phyloP scores from a whole-genome alignment of 352 stramenopile species.

The Globisporangium spiculum region DNA sequence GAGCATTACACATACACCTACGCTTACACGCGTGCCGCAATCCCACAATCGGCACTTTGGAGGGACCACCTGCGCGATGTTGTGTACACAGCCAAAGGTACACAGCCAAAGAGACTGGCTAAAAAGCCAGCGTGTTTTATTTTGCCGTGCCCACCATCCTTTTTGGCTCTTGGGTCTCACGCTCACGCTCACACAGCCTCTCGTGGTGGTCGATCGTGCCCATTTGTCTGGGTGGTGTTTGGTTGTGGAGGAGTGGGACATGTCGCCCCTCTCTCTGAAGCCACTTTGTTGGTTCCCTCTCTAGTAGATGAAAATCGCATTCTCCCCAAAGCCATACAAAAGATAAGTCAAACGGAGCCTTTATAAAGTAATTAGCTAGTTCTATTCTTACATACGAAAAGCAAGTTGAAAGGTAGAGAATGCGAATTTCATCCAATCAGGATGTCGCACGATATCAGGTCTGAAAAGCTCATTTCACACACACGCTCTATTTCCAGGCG shows the following conservation, averaged over 20 bases:
- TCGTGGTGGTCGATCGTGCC: too few relatives aligned
- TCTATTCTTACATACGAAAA: too few relatives aligned
- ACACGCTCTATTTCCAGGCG: constrained; percentile 7
- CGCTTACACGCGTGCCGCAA: too few relatives aligned
- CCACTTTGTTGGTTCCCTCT: background rate
- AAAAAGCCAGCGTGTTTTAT: too few relatives aligned
- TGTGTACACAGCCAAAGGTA: too few relatives aligned
- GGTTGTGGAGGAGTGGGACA: background rate
- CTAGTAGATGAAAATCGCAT: background rate
- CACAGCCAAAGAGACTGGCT: too few relatives aligned
- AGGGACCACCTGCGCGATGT: background rate
- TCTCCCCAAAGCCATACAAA: too few relatives aligned
- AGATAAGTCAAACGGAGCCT: too few relatives aligned
- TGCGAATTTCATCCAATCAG: background rate
- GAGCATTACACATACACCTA: background rate
- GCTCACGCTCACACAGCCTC: too few relatives aligned
- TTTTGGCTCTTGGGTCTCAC: too few relatives aligned
- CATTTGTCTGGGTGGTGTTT: background rate
- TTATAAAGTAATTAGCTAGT: background rate
- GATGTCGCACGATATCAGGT: background rate
- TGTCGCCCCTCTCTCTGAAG: constrained; percentile 6
- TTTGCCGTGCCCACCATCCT: too few relatives aligned
- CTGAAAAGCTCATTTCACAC: background rate
- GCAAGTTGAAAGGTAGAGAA: too few relatives aligned
- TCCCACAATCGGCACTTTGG: background rate